phyloP scores from a whole-genome alignment of 345 rosid species.

The Brassica napus region Da-Ae NC_063436.1:28304501-28305000 shows the following conservation, averaged over 20 bases:
- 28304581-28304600: constrained; percentile 23
- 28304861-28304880: background rate
- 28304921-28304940: too few species aligned
- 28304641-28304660: constrained; percentile 14
- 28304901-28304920: background rate
- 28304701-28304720: background rate
- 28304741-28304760: background rate
- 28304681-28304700: constrained; percentile 14
- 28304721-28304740: background rate
- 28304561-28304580: background rate
- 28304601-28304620: constrained; percentile 11
- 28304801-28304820: background rate
- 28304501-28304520: background rate
- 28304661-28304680: background rate
- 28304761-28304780: background rate
- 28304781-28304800: background rate
- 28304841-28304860: background rate
- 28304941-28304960: background rate
- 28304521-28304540: constrained; percentile 20
- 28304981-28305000: background rate
- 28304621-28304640: constrained; percentile 13
- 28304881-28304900: background rate
- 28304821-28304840: background rate
- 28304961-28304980: background rate
- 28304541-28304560: background rate